Conservation (phyloP, 768 basidiomycete species). For the Collybia mongolica region DNA sequence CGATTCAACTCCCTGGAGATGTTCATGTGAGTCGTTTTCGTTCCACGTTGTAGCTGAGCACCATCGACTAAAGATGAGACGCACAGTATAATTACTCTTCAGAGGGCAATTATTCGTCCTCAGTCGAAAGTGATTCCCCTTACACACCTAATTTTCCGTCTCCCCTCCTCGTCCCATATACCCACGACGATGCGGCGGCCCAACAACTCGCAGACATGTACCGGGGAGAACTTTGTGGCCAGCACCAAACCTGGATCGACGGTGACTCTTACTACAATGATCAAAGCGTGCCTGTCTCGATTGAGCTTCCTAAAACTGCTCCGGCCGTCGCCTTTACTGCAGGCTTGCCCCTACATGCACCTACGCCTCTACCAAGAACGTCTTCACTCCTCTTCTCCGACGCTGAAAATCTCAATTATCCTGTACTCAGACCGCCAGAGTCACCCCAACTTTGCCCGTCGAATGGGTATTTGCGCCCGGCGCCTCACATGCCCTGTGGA, state of each 20-base stretch:
- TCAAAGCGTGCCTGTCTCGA: background rate
- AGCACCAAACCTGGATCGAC: background rate
- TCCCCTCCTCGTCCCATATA: background rate
- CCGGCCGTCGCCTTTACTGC: slow-evolving; percentile 14
- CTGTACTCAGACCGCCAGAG: background rate
- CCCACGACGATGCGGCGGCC: background rate
- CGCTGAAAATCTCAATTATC: slow-evolving; percentile 5
- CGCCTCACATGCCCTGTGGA: background rate
- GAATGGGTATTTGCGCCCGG: background rate
- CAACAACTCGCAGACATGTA: background rate
- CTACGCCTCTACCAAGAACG: slow-evolving; percentile 21
- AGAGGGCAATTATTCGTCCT: slow-evolving; percentile 4
- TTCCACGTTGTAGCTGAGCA: slow-evolving; percentile 33
- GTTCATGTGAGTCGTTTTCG: slow-evolving; percentile 23
- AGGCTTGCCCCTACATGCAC: slow-evolving; percentile 25
- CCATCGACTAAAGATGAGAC: slow-evolving; percentile 13
- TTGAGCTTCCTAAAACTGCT: slow-evolving; percentile 13
- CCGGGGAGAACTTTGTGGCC: background rate
- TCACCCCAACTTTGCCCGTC: slow-evolving; percentile 5
- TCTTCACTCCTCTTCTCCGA: slow-evolving; percentile 13
- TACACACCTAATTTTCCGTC: slow-evolving; percentile 6
- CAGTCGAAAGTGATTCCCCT: slow-evolving; percentile 3
- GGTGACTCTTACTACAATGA: background rate
- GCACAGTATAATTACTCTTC: slow-evolving; percentile 1
- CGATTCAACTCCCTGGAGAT: background rate